phyloP scores from a whole-genome alignment of 1,284 basidiomycete species.

The Trichosporon sp. region DNA sequence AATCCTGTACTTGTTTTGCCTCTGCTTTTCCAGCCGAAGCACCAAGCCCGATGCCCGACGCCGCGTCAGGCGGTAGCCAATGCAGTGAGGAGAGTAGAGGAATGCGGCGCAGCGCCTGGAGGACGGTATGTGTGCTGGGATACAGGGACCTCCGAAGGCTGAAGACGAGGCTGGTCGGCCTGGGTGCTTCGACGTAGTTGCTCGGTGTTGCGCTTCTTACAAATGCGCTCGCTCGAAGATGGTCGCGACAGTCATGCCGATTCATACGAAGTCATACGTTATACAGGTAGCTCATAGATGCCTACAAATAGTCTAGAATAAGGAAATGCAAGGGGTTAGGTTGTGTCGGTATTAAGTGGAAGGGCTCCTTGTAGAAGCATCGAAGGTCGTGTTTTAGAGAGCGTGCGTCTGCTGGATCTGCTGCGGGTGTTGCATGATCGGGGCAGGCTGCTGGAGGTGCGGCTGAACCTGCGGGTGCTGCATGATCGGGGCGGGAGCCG shows the following conservation, averaged over 20 bases:
- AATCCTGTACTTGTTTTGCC: background rate
- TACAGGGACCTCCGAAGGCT: too few species aligned
- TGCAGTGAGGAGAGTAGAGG: too few species aligned
- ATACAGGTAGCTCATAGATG: slow-evolving; percentile 19
- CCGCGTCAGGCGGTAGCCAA: too few species aligned
- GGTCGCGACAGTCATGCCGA: background rate
- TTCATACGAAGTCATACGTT: slow-evolving; percentile 13
- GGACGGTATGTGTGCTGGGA: background rate
- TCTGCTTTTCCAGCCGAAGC: too few species aligned
- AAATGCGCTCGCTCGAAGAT: too few species aligned
- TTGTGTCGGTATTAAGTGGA: background rate
- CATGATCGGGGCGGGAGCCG: background rate
- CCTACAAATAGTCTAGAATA: slow-evolving; percentile 14
- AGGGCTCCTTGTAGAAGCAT: background rate
- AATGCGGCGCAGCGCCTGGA: background rate
- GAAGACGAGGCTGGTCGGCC: too few species aligned
- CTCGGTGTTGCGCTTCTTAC: too few species aligned
- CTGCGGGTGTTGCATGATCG: slow-evolving; percentile 6
- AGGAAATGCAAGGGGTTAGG: slow-evolving; percentile 9
- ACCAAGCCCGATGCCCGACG: background rate
- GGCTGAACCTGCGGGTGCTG: background rate
- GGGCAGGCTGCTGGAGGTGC: background rate
- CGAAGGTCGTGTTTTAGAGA: background rate
- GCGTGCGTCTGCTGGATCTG: background rate
- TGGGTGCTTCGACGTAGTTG: too few species aligned